Conservation (phyloP, 2,329 filamentous ascomycete genomes). For the Diaporthe batatas region DNA sequence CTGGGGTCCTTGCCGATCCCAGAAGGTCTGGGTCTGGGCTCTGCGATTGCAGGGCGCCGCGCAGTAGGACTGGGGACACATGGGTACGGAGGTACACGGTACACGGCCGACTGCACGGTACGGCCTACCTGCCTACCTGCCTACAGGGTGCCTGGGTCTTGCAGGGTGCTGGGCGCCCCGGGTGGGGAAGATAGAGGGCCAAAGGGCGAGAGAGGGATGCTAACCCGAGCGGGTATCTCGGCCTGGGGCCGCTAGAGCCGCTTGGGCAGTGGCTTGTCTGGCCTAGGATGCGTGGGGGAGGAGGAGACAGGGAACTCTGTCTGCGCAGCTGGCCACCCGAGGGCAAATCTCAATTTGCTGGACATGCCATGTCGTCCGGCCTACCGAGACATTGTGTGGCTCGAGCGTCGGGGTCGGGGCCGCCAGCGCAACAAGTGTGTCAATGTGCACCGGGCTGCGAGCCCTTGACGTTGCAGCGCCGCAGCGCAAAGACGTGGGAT, state of each 20-base stretch:
- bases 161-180: not conserved
- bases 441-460: conserved; percentile 6
- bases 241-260: conserved; percentile 1
- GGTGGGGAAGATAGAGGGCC: not conserved
- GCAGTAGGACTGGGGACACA: not conserved
- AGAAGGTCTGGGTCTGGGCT: conserved; percentile 33
- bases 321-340: conserved; percentile 7
- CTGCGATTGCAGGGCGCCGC: conserved; percentile 24
- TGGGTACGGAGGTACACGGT: not conserved
- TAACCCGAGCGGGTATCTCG: conserved; percentile 22
- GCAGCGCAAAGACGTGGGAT: conserved; percentile 9
- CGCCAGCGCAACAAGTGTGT: conserved; percentile 13
- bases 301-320: not conserved
- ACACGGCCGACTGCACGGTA: conserved; percentile 2
- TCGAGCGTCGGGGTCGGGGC: conserved; percentile 10
- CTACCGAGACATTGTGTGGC: conserved; percentile 10
- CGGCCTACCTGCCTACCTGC: too few species aligned
- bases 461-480: conserved; percentile 20
- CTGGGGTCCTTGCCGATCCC: conserved; percentile 35
- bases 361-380: conserved; percentile 19
- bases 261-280: conserved; percentile 20
- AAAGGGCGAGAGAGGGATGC: not conserved
- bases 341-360: conserved; percentile 26
- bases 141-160: not conserved
- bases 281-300: not conserved